Evolutionary conservation across 2,329 filamentous ascomycete species (phyloP), one percentile per base, ranked within the genome.

Genomic region (Escovopsis sp.): DNA sequence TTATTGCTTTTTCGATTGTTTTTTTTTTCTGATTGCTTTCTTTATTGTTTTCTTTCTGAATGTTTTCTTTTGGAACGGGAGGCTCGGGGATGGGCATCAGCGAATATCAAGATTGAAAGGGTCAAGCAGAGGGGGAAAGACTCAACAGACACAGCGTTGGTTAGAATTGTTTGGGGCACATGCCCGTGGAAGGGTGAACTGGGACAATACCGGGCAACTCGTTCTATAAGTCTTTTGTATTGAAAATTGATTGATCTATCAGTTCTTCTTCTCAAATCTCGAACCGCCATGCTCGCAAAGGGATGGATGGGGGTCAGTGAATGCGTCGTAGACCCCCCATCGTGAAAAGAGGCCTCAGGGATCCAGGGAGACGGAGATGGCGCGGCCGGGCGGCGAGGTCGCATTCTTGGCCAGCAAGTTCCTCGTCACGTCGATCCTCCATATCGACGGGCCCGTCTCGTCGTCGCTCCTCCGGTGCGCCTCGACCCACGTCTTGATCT

Each of bases 371-470:
- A 20, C 20, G 3, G 20, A 20, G 20, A 20, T 6, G 3, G 20
- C 20, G 12, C 15, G 36, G n/a, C 39, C 35, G 12, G 40, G 40
- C 9, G 47, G 48, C 2, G 58, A 54, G 15, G 43, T 46, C 16
- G 56, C 55, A 40, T 52, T 55, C 42, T 57, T 61, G 24, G 59
- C 57, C 37, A 62, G 45, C 38, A 62, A 37, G 37, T 62, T 62
- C 45, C 59, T 53, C 39, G 59, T 61, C 29, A 61, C 54, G 38
- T 58, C 52, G 8, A 62, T 42, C 32, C 52, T 51, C 52, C 53
- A 61, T n/a, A 62, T 54, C 13, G 39, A 35, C 20, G 60, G 60
- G 16, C 59, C 58, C 11, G 39, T 27, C 37, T 63, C 60, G 5
- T 53, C 48, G 3, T 57, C 54, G 2, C 39, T 29, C 5, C 40